phyloP scores from a whole-genome alignment of 2,329 filamentous ascomycete species.

The Colletotrichum phormii region DNA sequence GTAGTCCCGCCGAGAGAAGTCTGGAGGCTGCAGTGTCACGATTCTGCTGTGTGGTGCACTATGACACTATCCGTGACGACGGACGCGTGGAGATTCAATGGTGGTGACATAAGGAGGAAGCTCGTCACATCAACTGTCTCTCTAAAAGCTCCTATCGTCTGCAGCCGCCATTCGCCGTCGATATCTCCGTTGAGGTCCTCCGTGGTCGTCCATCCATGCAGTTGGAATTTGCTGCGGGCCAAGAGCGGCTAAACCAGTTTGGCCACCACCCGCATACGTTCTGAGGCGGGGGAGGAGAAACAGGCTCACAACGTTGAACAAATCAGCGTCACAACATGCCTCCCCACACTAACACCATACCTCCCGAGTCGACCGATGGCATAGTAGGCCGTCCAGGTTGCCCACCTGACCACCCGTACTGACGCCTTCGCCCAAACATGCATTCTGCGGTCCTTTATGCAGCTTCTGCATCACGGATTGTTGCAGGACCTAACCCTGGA shows the following conservation, averaged over 20 bases:
- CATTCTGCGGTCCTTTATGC: constrained; percentile 23
- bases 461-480: constrained; percentile 20
- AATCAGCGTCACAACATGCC: constrained; percentile 23
- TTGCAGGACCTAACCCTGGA: constrained; percentile 22
- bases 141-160: neutral
- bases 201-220: constrained; percentile 24
- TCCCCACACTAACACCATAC: constrained; percentile 26
- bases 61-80: neutral
- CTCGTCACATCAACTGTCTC: neutral
- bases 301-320: constrained; percentile 6
- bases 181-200: neutral
- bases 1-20: neutral
- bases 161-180: constrained; percentile 7
- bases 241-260: constrained; percentile 30
- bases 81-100: neutral
- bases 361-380: constrained; percentile 13
- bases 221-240: constrained; percentile 25
- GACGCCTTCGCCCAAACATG: constrained; percentile 15
- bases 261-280: constrained; percentile 16
- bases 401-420: constrained; percentile 22
- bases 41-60: neutral
- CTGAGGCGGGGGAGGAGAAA: constrained; percentile 24
- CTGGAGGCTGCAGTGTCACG: neutral
- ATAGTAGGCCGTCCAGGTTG: neutral
- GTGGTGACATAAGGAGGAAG: neutral